Evolutionary conservation across 1,284 basidiomycete genomes (phyloP), one percentile per base, ranked within the genome.

Genomic region (Exobasidium rhododendri): DNA sequence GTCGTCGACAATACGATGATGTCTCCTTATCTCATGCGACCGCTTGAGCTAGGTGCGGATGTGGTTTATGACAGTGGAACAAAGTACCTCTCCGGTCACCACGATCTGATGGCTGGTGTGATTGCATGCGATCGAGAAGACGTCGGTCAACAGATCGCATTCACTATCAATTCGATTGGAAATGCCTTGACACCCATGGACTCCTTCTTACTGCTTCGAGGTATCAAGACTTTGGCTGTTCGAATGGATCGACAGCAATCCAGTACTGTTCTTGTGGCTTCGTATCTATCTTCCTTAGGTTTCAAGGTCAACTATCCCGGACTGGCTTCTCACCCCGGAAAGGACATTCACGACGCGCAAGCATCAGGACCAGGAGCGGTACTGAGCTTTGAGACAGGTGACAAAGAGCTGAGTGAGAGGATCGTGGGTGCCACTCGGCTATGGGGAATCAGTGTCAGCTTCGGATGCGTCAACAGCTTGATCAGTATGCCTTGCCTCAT

Each of bases 401-500:
- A 93, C 83, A 93, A 92, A 78, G 87, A 85, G 59, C 80, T 97
- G 62, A 94, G 91, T 76, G 93, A 97, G 82, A 86, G 89, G 63
- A 91, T 98, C 66, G 93, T 98, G 7, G 93, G 90, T 4, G 89
- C 88, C 0, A 91, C 94, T 7, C 85, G 92, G 54, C 83, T 99
- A 31, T 98, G 94, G 94, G 92, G 94, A 32, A 97, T 99, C 77
- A 92, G 89, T 67, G 96, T 98, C 72, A 93, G 91, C 74, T 98
- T 99, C 80, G 96, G 96, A 31, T 94, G 92, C 70, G 94, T 99
- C 71, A 98, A 99, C 84, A 92, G 90, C 77, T 82, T 99, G 79
- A 98, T 98, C 82, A 94, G 91, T 72, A 98, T 99, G 96, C 96
- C 96, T 49, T 98, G 96, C 81, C 88, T 94, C 71, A 98, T 99